Evolutionary conservation across 129 eudicot genomes (phyloP).

Genomic region (Saussurea involucrata): DNA sequence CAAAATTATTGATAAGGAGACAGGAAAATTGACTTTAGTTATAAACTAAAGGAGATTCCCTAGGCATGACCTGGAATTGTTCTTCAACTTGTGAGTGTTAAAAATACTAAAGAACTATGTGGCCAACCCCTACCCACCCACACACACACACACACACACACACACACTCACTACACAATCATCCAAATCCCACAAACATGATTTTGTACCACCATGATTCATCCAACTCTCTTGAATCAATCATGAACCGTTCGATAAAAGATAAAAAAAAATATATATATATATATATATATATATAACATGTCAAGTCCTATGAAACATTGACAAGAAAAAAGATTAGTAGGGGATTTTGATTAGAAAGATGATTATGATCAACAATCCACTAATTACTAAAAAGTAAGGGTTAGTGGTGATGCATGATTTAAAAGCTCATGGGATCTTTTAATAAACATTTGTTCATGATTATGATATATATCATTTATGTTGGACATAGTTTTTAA

Average conservation of each 20-base stretch:
- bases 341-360: conserved; percentile 22
- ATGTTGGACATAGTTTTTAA: background rate
- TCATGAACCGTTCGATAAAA: background rate
- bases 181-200: background rate
- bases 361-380: conserved; percentile 17
- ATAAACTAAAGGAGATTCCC: conserved; percentile 24
- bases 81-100: conserved; percentile 27
- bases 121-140: conserved; percentile 25
- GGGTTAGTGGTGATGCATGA: conserved; percentile 24
- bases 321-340: conserved; percentile 15
- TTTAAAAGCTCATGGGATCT: background rate
- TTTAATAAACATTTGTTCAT: background rate
- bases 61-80: conserved; percentile 27
- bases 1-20: background rate
- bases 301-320: conserved; percentile 8
- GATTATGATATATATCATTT: background rate
- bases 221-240: background rate
- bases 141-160: conserved; percentile 8
- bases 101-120: conserved; percentile 1
- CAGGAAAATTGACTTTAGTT: conserved; percentile 18
- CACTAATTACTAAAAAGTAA: conserved; percentile 19
- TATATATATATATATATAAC: background rate
- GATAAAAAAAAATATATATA: background rate
- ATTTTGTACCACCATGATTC: background rate
- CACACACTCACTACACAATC: conserved; percentile 17